phyloP scores from a whole-genome alignment of 164 flowering plant genomes.

The Vitis riparia region DNA sequence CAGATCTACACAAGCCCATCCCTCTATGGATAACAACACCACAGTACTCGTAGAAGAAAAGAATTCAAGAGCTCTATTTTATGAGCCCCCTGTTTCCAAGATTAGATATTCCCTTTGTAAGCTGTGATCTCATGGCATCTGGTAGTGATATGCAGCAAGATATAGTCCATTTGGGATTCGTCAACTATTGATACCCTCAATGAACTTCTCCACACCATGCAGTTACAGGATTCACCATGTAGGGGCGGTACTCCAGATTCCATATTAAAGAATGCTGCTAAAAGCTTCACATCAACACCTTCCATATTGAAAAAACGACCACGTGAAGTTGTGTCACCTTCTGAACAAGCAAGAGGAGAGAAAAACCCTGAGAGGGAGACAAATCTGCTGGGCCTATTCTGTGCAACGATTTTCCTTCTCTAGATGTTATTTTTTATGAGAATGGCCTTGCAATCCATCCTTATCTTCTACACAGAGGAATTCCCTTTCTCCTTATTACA shows the following conservation, averaged over 20 bases:
- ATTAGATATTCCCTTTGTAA: slow-evolving; percentile 84
- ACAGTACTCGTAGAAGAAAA: slow-evolving; percentile 23
- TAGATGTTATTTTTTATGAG: slow-evolving; percentile 49
- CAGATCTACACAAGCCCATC: slow-evolving; percentile 23
- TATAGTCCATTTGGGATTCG: slow-evolving; percentile 97
- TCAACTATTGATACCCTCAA: slow-evolving; percentile 74
- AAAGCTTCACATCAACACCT: slow-evolving; percentile 74
- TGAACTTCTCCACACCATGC: slow-evolving; percentile 68
- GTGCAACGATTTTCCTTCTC: slow-evolving; percentile 45
- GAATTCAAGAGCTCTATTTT: slow-evolving; percentile 59
- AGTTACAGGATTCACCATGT: slow-evolving; percentile 83
- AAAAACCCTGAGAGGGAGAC: slow-evolving; percentile 57
- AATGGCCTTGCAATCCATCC: slow-evolving; percentile 5
- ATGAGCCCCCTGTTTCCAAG: slow-evolving; percentile 98
- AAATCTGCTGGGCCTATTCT: slow-evolving; percentile 24
- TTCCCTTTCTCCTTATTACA: slow-evolving; percentile 15
- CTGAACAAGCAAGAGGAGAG: slow-evolving; percentile 60
- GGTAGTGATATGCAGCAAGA: slow-evolving; percentile 73
- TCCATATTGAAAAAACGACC: slow-evolving; percentile 86
- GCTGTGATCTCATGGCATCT: slow-evolving; percentile 87
- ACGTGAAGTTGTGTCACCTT: slow-evolving; percentile 73
- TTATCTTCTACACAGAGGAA: slow-evolving; percentile 1
- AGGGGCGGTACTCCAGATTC: slow-evolving; percentile 70
- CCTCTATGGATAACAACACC: slow-evolving; percentile 28
- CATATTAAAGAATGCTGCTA: slow-evolving; percentile 80